Conservation (phyloP, 768 basidiomycete species). For the Leucocoprinus sp. region DNA sequence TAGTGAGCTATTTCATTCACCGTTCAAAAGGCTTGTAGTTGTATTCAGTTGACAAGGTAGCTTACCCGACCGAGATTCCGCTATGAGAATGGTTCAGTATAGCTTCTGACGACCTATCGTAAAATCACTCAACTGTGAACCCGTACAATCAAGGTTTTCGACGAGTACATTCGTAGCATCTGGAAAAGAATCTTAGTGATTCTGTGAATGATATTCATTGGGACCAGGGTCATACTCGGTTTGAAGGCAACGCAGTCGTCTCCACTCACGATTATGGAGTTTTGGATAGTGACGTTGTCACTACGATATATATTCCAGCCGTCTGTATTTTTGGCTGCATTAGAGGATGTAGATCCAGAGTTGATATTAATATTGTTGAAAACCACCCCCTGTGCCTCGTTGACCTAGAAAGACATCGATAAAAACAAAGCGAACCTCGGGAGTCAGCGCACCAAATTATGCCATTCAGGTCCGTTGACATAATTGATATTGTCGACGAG, state of each 20-base stretch:
- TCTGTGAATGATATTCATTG: not conserved
- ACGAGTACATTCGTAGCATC: constrained; percentile 49
- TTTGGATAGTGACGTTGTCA: constrained; percentile 36
- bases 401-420: constrained; percentile 26
- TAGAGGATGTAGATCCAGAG: constrained; percentile 35
- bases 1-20: constrained; percentile 48
- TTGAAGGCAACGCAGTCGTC: constrained; percentile 59
- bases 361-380: constrained; percentile 40
- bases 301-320: constrained; percentile 61
- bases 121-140: constrained; percentile 40
- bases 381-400: constrained; percentile 37
- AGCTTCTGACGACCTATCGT: not conserved
- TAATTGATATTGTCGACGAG: constrained; percentile 38
- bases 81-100: constrained; percentile 19
- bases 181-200: not conserved
- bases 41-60: not conserved
- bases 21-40: not conserved
- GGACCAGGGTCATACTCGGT: constrained; percentile 27
- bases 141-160: constrained; percentile 48
- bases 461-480: constrained; percentile 46
- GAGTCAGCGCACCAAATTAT: constrained; percentile 31
- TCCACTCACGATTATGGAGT: constrained; percentile 45
- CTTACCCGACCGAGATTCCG: constrained; percentile 47
- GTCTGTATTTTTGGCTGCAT: constrained; percentile 43
- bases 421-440: not conserved